Conservation (phyloP, 2,329 filamentous ascomycete species). For the Talaromyces sp. region DNA sequence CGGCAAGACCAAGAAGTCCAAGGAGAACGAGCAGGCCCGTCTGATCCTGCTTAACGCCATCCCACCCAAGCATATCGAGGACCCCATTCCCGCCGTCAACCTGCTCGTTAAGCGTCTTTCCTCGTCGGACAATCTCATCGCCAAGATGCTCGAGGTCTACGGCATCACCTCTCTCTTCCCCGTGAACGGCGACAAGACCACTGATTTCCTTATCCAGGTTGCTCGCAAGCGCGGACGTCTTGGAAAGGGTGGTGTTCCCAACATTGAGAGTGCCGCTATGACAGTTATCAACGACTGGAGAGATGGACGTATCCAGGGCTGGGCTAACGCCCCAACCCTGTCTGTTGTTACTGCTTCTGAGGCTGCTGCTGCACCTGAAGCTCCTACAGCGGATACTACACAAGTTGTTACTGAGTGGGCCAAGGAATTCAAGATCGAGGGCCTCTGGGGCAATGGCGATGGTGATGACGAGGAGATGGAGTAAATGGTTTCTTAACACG, state of each 20-base stretch:
- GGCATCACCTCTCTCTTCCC: slow-evolving; percentile 77
- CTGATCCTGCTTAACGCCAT: slow-evolving; percentile 88
- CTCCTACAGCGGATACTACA: slow-evolving; percentile 67
- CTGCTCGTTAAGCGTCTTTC: slow-evolving; percentile 82
- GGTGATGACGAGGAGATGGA: slow-evolving; percentile 45
- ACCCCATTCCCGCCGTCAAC: slow-evolving; percentile 83
- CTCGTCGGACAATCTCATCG: slow-evolving; percentile 69
- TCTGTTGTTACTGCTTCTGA: slow-evolving; percentile 54
- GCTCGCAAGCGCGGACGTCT: slow-evolving; percentile 89
- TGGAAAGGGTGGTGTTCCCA: slow-evolving; percentile 86
- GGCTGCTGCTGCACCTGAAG: slow-evolving; percentile 35
- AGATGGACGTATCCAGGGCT: slow-evolving; percentile 91
- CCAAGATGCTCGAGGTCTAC: slow-evolving; percentile 82
- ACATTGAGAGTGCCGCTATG: slow-evolving; percentile 83
- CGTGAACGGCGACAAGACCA: slow-evolving; percentile 73
- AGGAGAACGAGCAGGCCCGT: slow-evolving; percentile 73
- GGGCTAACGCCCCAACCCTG: slow-evolving; percentile 76
- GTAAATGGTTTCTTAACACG: slow-evolving; percentile 22
- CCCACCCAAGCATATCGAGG: slow-evolving; percentile 90
- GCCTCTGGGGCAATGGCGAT: slow-evolving; percentile 75
- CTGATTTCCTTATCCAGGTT: slow-evolving; percentile 91
- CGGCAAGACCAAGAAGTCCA: slow-evolving; percentile 57
- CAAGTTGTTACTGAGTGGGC: slow-evolving; percentile 91
- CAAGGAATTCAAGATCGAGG: slow-evolving; percentile 92
- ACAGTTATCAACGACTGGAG: slow-evolving; percentile 96